Percentiles rank a stretch among this genome's conserved stretches.
Evolutionary conservation across 1,284 basidiomycete genomes (phyloP).

Genomic region (Trichosporon asahii): DNA sequence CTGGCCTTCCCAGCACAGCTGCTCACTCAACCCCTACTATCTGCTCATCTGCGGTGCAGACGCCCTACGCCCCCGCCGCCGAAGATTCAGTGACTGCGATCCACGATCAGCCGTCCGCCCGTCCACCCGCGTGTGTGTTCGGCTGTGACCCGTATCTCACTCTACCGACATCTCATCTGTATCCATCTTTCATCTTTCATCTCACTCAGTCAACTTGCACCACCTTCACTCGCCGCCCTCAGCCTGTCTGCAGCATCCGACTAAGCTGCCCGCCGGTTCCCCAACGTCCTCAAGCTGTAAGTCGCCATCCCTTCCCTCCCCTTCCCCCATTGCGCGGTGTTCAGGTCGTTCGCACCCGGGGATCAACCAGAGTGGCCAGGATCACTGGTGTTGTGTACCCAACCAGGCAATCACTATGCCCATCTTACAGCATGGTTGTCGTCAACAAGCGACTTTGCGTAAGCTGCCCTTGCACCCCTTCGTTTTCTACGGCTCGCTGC

Average conservation of each 20-base stretch:
- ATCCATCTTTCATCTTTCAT: background rate
- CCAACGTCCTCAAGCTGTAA: background rate
- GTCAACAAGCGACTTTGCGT: background rate
- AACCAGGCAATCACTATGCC: background rate
- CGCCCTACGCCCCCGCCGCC: background rate
- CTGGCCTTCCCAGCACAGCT: background rate
- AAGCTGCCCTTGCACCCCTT: background rate
- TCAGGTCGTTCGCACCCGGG: background rate
- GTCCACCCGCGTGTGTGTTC: background rate
- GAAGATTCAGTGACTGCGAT: background rate
- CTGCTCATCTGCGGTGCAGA: background rate
- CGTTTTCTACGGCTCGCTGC: background rate
- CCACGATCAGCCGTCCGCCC: slow-evolving; percentile 1
- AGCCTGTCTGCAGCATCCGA: background rate
- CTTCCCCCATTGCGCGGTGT: background rate
- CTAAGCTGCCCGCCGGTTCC: background rate
- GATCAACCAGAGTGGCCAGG: background rate
- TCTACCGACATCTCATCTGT: background rate
- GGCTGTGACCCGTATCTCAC: background rate
- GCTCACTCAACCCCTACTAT: background rate
- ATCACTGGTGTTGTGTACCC: background rate
- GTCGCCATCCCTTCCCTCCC: background rate
- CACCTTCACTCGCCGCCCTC: background rate
- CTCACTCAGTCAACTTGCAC: background rate
- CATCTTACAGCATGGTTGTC: background rate